Evolutionary conservation across 2,329 filamentous ascomycete species (phyloP).

Genomic region (Aureobasidium musti): DNA sequence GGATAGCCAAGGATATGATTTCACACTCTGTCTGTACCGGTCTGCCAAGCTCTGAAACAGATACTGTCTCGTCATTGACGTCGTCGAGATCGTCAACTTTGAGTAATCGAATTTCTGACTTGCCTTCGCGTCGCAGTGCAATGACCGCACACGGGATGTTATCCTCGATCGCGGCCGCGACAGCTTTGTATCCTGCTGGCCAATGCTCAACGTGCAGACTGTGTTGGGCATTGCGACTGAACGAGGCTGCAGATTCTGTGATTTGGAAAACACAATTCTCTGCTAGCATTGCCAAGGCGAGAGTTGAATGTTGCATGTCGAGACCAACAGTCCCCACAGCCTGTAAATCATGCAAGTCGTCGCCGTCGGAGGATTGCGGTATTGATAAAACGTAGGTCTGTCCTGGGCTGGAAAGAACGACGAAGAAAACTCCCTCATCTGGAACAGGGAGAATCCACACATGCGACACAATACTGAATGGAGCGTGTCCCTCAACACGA

Average conservation of each 20-base stretch:
- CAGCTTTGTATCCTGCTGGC: constrained; percentile 30
- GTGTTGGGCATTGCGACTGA: constrained; percentile 34
- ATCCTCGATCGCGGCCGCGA: constrained; percentile 35
- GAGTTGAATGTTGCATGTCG: constrained; percentile 35
- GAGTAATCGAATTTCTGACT: constrained; percentile 13
- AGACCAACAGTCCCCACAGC: constrained; percentile 32
- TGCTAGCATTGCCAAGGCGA: constrained; percentile 33
- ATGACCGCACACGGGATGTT: constrained; percentile 31
- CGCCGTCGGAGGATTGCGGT: constrained; percentile 30
- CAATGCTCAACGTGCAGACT: constrained; percentile 22
- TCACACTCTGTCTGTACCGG: constrained; percentile 36
- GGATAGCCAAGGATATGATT: constrained; percentile 41
- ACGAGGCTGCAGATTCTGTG: constrained; percentile 34
- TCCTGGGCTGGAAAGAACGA: constrained; percentile 43
- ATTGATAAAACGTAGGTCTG: constrained; percentile 30
- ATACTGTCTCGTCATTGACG: background rate
- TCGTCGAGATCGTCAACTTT: background rate
- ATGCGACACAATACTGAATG: constrained; percentile 37
- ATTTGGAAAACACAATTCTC: constrained; percentile 38
- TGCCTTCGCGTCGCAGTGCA: constrained; percentile 30
- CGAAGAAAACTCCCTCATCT: constrained; percentile 39
- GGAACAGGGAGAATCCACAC: constrained; percentile 45
- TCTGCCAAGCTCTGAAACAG: background rate
- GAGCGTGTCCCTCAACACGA: background rate
- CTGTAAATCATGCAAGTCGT: background rate